Conservation (phyloP, 2,329 filamentous ascomycete species). For the Bimuria novae-zelandiae region DNA sequence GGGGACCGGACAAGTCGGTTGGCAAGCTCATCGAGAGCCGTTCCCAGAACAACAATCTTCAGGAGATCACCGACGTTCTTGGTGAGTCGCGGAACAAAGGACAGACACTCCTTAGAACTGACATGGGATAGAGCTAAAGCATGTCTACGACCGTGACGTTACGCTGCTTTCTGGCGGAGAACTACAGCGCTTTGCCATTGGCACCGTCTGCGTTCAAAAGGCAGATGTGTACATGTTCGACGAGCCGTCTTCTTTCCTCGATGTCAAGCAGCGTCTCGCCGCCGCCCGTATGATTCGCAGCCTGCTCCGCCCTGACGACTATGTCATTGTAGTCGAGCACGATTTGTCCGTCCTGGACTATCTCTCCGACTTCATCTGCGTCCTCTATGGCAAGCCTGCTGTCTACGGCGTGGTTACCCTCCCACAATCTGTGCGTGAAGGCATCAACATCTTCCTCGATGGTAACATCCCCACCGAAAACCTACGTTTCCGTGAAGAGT, state of each 20-base stretch:
- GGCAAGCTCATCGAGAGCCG: conserved; percentile 77
- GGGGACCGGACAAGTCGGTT: conserved; percentile 78
- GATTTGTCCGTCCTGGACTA: conserved; percentile 98
- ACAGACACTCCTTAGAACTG: background rate
- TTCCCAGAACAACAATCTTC: conserved; percentile 74
- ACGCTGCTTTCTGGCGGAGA: conserved; percentile 93
- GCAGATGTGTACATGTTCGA: conserved; percentile 99
- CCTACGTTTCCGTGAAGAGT: conserved; percentile 96
- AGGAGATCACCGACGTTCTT: conserved; percentile 81
- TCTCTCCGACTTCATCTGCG: conserved; percentile 97
- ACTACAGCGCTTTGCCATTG: conserved; percentile 96
- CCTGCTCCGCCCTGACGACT: conserved; percentile 84
- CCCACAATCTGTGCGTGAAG: conserved; percentile 93
- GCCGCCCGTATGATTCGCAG: conserved; percentile 92
- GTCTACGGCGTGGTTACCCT: conserved; percentile 98
- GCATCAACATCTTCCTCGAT: conserved; percentile 99
- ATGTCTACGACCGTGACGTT: conserved; percentile 92
- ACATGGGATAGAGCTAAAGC: conserved; percentile 68
- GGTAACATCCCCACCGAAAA: conserved; percentile 98
- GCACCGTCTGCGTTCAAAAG: conserved; percentile 91
- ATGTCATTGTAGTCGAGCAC: conserved; percentile 99
- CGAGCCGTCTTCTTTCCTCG: conserved; percentile 96
- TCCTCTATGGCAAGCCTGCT: conserved; percentile 92
- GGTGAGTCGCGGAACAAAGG: conserved; percentile 48
- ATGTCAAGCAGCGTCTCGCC: conserved; percentile 97